Evolutionary conservation across 192 early-diverging fungal genomes (phyloP).

Genomic region (Dimargaris xerosporica): DNA sequence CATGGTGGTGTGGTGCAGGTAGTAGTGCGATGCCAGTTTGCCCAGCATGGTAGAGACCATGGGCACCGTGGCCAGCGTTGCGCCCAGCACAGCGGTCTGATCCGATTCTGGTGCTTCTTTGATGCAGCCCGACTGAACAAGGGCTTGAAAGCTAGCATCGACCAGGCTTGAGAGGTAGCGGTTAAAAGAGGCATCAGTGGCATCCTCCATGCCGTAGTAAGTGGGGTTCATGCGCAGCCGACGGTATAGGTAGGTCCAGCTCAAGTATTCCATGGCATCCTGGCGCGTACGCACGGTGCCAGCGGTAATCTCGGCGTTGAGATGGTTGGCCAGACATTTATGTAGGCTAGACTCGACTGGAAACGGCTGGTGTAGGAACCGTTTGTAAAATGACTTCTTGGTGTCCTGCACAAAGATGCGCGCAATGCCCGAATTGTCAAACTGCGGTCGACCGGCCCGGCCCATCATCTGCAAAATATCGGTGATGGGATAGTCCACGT

Average conservation of each 20-base stretch:
- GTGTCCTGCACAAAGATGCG: slow-evolving; percentile 85
- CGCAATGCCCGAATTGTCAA: slow-evolving; percentile 84
- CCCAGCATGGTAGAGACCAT: slow-evolving; percentile 62
- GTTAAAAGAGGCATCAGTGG: slow-evolving; percentile 48
- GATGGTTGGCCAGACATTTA: slow-evolving; percentile 62
- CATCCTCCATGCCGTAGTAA: slow-evolving; percentile 81
- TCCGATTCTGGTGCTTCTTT: slow-evolving; percentile 12
- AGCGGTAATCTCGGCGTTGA: slow-evolving; percentile 86
- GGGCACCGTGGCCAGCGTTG: slow-evolving; percentile 29
- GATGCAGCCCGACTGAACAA: slow-evolving; percentile 61
- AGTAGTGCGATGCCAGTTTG: slow-evolving; percentile 81
- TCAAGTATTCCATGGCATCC: slow-evolving; percentile 89
- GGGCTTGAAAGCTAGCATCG: slow-evolving; percentile 46
- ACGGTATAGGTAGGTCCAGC: slow-evolving; percentile 93
- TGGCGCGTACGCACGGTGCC: slow-evolving; percentile 79
- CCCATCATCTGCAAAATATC: slow-evolving; percentile 99
- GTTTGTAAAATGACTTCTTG: slow-evolving; percentile 98
- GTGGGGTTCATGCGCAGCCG: slow-evolving; percentile 86
- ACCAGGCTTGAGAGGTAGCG: slow-evolving; percentile 67
- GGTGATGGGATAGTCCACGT: slow-evolving; percentile 95
- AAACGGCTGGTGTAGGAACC: slow-evolving; percentile 91
- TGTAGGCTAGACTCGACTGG: slow-evolving; percentile 78
- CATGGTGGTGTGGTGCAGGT: slow-evolving; percentile 72
- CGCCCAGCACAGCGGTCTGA: not conserved
- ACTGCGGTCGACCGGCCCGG: slow-evolving; percentile 89